Evolutionary conservation across 345 rosid genomes (phyloP).

Genomic region (Ceriops zippeliana): DNA sequence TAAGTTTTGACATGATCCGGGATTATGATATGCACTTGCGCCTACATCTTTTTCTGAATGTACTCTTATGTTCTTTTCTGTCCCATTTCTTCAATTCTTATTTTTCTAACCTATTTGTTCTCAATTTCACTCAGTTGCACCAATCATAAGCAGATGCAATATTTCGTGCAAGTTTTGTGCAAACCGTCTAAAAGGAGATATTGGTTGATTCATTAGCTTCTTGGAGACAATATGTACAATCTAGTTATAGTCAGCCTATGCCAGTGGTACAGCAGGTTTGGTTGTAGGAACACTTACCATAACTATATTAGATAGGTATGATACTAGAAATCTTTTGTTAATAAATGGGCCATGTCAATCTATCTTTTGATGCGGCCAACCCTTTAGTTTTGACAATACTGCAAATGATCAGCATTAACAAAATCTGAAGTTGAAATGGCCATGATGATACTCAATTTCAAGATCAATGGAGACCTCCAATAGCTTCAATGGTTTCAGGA

Average conservation of each 20-base stretch:
- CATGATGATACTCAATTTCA: too few relatives aligned
- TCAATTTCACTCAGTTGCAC: background rate
- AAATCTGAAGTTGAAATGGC: background rate
- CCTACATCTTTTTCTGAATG: constrained; percentile 38
- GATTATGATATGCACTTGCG: background rate
- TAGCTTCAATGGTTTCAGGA: background rate
- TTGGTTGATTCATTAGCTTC: background rate
- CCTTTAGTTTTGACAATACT: background rate
- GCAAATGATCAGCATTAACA: background rate
- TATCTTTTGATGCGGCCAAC: too few relatives aligned
- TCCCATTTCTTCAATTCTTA: constrained; percentile 27
- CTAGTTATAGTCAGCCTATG: background rate
- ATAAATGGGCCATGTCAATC: too few relatives aligned
- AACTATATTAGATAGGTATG: too few relatives aligned
- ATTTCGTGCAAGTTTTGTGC: background rate
- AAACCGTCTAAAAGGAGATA: too few relatives aligned
- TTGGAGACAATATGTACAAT: background rate
- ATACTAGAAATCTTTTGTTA: too few relatives aligned
- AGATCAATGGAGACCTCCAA: too few relatives aligned
- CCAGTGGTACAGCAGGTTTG: background rate
- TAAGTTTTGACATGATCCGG: background rate
- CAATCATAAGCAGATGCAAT: background rate
- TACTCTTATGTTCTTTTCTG: constrained; percentile 40
- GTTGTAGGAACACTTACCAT: background rate
- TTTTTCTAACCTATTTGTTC: background rate